These are phyloP conservation scores for Liriodendron chinense DNA, from an alignment of 164 flowering plant species.

Conservation along the genomic window DNA sequence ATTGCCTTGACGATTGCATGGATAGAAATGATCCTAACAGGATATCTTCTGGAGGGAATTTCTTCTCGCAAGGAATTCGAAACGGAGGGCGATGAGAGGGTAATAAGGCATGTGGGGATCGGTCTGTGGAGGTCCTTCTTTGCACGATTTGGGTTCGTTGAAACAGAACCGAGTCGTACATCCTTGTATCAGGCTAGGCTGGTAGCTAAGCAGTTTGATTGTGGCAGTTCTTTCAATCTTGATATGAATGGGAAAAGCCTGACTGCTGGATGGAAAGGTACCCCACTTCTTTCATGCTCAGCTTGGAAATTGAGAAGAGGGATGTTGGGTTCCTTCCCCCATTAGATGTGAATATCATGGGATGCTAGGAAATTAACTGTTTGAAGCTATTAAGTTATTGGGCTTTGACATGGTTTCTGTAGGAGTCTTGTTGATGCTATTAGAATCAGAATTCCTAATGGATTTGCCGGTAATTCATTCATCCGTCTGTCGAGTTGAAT, in stretches of 20 bases:
- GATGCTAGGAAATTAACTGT: background rate
- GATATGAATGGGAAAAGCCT: conserved; percentile 40
- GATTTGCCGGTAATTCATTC: background rate
- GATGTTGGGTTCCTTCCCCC: background rate
- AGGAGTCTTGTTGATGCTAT: background rate
- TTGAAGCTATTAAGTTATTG: background rate
- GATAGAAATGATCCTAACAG: conserved; percentile 27
- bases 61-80: conserved; percentile 33
- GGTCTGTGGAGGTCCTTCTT: conserved; percentile 54
- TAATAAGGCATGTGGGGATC: conserved; percentile 33
- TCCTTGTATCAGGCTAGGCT: conserved; percentile 43
- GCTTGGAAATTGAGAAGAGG: conserved; percentile 34
- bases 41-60: conserved; percentile 20
- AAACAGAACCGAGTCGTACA: conserved; percentile 39
- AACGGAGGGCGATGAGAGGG: conserved; percentile 51
- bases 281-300: conserved; percentile 43
- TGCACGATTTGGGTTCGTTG: conserved; percentile 44
- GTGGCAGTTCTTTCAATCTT: conserved; percentile 38
- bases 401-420: background rate
- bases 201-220: conserved; percentile 27
- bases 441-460: background rate
- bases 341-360: background rate
- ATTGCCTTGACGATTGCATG: conserved; percentile 44
- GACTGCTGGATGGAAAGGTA: conserved; percentile 57
- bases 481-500: background rate